These are phyloP conservation scores for Lentithecium fluviatile DNA, from an alignment of 495 filamentous ascomycete species.

Conservation along the genomic window DNA sequence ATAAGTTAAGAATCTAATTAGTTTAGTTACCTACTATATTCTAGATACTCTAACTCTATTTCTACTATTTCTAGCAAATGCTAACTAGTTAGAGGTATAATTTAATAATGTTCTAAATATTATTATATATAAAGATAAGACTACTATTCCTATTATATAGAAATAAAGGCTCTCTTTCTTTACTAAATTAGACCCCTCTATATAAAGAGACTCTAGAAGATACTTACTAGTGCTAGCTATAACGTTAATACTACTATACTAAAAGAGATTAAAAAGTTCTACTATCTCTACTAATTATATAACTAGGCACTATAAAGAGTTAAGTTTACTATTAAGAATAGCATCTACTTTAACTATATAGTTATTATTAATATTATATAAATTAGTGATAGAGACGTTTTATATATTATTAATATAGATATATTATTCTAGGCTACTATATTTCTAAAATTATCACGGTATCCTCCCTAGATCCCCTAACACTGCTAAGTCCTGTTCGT, in stretches of 20 bases:
- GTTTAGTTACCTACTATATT: background rate
- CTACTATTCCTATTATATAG: background rate
- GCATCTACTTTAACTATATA: slow-evolving; percentile 1
- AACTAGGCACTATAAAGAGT: background rate
- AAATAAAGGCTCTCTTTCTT: background rate
- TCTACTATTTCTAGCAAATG: background rate
- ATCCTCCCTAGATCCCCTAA: too few relatives aligned
- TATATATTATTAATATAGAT: background rate
- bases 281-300: slow-evolving; percentile 1
- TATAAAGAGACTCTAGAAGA: background rate
- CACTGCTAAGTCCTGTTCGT: too few relatives aligned
- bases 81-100: background rate
- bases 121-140: slow-evolving; percentile 3
- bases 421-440: background rate
- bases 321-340: slow-evolving; percentile 7
- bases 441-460: slow-evolving; percentile 1
- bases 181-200: background rate
- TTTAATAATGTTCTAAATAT: slow-evolving; percentile 1
- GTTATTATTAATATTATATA: slow-evolving; percentile 3
- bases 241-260: background rate
- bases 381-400: background rate
- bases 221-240: background rate
- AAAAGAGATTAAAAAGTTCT: background rate
- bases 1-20: slow-evolving; percentile 1
- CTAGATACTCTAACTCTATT: slow-evolving; percentile 1